Evolutionary conservation across 805 yeast genomes (phyloP).

Genomic region (Candida silvicultrix): DNA sequence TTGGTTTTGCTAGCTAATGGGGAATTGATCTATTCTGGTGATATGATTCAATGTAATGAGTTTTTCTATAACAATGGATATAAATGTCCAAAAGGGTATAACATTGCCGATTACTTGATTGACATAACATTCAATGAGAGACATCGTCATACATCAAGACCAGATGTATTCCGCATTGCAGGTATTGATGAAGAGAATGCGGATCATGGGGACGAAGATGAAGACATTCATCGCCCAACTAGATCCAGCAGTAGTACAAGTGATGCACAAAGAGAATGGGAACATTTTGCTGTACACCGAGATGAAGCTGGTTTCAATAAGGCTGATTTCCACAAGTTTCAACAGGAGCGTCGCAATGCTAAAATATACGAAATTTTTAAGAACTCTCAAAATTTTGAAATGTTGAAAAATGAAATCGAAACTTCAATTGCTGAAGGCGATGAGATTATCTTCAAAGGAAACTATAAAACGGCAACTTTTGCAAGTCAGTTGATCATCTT

Average conservation of each 20-base stretch:
- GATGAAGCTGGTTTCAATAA: constrained; percentile 41
- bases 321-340: constrained; percentile 6
- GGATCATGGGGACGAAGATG: constrained; percentile 17
- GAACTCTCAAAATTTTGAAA: constrained; percentile 25
- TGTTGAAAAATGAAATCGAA: constrained; percentile 26
- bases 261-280: constrained; percentile 78
- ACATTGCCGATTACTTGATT: constrained; percentile 88
- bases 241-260: constrained; percentile 24
- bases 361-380: constrained; percentile 25
- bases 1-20: constrained; percentile 80
- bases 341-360: not conserved
- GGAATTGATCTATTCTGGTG: constrained; percentile 80
- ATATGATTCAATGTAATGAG: constrained; percentile 65
- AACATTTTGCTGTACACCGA: constrained; percentile 74
- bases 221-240: constrained; percentile 25
- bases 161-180: constrained; percentile 7
- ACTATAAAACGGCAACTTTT: constrained; percentile 43
- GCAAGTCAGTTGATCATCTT: constrained; percentile 64
- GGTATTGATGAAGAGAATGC: constrained; percentile 26
- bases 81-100: constrained; percentile 82
- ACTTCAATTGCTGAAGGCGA: constrained; percentile 15
- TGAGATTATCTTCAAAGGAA: constrained; percentile 18
- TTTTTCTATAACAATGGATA: constrained; percentile 74
- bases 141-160: constrained; percentile 6
- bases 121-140: constrained; percentile 72